Evolutionary conservation across 306 rosid genomes (phyloP).

Genomic region (Medicago arabica): DNA sequence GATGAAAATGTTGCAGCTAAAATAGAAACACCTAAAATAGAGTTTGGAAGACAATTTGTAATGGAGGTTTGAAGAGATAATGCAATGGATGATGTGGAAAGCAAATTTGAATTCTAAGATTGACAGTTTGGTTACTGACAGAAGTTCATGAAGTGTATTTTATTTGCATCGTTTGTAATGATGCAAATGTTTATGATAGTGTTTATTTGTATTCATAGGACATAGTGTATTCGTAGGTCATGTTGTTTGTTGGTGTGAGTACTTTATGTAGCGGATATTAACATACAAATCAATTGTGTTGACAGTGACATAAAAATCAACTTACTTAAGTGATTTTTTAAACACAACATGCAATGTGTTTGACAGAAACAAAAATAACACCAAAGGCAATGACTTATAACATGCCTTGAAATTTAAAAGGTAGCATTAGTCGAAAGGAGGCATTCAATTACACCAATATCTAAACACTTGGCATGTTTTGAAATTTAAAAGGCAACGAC

Average conservation of each 20-base stretch:
- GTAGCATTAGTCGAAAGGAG: background rate
- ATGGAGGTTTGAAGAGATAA: conserved; percentile 8
- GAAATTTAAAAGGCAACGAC: background rate
- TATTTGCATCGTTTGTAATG: background rate
- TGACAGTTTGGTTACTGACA: background rate
- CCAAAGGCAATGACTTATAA: background rate
- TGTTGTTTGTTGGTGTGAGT: background rate
- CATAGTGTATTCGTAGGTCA: background rate
- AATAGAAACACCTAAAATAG: background rate
- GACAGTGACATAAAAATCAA: background rate
- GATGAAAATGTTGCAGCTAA: background rate
- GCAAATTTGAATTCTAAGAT: background rate
- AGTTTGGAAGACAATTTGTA: background rate
- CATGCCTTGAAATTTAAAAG: background rate
- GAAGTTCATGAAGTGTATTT: background rate
- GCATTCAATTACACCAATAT: no score
- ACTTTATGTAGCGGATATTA: background rate
- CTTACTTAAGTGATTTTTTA: background rate
- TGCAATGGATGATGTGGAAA: background rate
- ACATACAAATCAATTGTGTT: background rate
- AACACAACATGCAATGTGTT: background rate
- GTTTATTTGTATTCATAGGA: background rate
- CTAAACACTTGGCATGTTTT: background rate
- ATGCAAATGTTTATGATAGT: background rate
- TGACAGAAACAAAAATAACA: background rate